Evolutionary conservation across 768 basidiomycete genomes (phyloP).

Genomic region (Kwoniella sp.): DNA sequence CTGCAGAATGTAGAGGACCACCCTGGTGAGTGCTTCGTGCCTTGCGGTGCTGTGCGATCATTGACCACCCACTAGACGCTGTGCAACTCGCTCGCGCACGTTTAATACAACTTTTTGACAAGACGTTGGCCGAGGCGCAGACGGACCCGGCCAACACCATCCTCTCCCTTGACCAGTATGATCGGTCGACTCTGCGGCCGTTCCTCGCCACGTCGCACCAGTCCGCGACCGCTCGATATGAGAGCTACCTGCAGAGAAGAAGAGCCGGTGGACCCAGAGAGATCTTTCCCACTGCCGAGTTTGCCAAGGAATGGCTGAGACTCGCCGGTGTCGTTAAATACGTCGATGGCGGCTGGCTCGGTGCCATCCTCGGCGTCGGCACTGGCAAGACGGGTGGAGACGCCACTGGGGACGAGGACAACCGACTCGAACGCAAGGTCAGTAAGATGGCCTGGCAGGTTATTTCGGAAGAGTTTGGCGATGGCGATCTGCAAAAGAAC

Average conservation of each 20-base stretch:
- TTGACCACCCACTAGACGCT: conserved; percentile 13
- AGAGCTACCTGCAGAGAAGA: conserved; percentile 31
- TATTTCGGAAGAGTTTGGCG: conserved; percentile 46
- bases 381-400: conserved; percentile 3
- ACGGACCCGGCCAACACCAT: conserved; percentile 19
- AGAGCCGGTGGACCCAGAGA: conserved; percentile 34
- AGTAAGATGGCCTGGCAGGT: conserved; percentile 45
- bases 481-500: conserved; percentile 44
- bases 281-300: conserved; percentile 33
- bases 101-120: conserved; percentile 28
- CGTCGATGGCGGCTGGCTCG: conserved; percentile 43
- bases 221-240: conserved; percentile 22
- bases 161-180: conserved; percentile 23
- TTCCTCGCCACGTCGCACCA: conserved; percentile 22
- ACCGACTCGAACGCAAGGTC: conserved; percentile 14
- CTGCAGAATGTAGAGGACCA: conserved; percentile 43
- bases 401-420: background rate
- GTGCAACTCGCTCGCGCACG: conserved; percentile 21
- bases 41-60: background rate
- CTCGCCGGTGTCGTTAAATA: conserved; percentile 43
- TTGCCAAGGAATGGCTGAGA: conserved; percentile 34
- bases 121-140: conserved; percentile 19
- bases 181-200: conserved; percentile 9
- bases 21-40: conserved; percentile 24
- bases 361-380: conserved; percentile 22